Percentiles rank a stretch among this genome's conserved stretches.
Evolutionary conservation across 2,329 filamentous ascomycete genomes (phyloP).

Genomic region (Epichloe amarillans): DNA sequence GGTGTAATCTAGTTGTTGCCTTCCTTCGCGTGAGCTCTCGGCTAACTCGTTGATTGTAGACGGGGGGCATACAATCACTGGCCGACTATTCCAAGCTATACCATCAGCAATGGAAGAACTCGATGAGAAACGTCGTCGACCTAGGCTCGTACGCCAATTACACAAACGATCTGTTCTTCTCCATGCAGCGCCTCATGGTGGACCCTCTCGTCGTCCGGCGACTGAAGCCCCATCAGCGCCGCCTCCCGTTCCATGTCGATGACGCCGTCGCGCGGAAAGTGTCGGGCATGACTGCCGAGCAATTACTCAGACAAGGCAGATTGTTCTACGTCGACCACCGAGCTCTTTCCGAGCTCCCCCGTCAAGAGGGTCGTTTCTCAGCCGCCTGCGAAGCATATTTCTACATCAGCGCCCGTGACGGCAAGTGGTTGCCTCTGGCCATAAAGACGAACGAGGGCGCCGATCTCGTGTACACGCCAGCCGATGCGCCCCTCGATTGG

Average conservation of each 20-base stretch:
- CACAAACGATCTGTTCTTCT: constrained; percentile 32
- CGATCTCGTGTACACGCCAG: constrained; percentile 29
- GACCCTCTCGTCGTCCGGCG: constrained; percentile 27
- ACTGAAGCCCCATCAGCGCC: constrained; percentile 13
- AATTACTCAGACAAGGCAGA: constrained; percentile 21
- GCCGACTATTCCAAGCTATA: constrained; percentile 29
- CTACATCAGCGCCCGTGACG: constrained; percentile 26
- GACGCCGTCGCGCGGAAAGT: constrained; percentile 16
- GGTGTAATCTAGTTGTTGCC: too few species aligned
- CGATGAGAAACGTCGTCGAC: constrained; percentile 19
- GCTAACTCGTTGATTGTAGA: too few species aligned
- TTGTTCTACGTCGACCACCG: constrained; percentile 31
- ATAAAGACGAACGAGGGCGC: constrained; percentile 30
- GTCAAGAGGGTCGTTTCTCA: constrained; percentile 18
- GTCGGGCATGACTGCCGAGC: constrained; percentile 17
- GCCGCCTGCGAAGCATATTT: constrained; percentile 33
- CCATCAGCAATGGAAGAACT: constrained; percentile 24
- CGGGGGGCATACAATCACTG: constrained; percentile 17
- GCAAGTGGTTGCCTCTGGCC: constrained; percentile 33
- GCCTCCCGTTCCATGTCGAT: constrained; percentile 25
- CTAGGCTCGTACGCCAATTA: constrained; percentile 27
- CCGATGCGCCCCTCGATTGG: constrained; percentile 32
- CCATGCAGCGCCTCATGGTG: constrained; percentile 31
- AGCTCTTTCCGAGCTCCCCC: constrained; percentile 17
- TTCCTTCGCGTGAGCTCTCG: too few species aligned